Conservation (phyloP, 768 basidiomycete species). For the Collybia sordida region DNA sequence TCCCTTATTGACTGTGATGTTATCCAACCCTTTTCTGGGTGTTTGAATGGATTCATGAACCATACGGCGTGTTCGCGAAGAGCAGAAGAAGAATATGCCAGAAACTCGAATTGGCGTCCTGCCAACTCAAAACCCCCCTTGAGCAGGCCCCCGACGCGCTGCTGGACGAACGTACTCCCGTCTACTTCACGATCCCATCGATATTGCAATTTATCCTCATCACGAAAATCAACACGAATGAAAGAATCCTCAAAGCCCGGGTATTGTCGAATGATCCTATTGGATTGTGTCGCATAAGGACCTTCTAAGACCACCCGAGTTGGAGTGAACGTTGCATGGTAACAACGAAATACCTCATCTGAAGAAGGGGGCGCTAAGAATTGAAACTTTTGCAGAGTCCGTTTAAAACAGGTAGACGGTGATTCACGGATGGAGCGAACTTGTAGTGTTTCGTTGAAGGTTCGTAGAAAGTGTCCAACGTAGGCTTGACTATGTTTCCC, state of each 20-base stretch:
- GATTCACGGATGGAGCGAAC: conserved; percentile 36
- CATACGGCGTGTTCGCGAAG: conserved; percentile 81
- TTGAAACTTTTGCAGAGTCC: conserved; percentile 27
- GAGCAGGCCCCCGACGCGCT: conserved; percentile 58
- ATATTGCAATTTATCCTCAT: conserved; percentile 77
- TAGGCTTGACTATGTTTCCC: conserved; percentile 25
- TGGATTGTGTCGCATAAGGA: conserved; percentile 73
- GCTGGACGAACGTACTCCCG: conserved; percentile 49
- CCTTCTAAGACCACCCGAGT: conserved; percentile 76
- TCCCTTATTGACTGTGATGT: conserved; percentile 59
- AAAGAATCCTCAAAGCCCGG: conserved; percentile 63
- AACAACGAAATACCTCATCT: conserved; percentile 56
- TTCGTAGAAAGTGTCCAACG: conserved; percentile 50
- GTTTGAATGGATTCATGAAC: conserved; percentile 69
- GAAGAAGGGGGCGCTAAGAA: conserved; percentile 20
- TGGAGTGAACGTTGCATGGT: conserved; percentile 76
- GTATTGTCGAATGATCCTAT: conserved; percentile 75
- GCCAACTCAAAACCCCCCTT: conserved; percentile 69
- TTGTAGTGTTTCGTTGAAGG: conserved; percentile 50
- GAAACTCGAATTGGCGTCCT: conserved; percentile 72
- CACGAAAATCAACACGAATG: conserved; percentile 80
- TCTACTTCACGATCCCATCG: conserved; percentile 72
- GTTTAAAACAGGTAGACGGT: conserved; percentile 44
- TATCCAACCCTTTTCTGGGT: conserved; percentile 42
- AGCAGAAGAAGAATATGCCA: conserved; percentile 81